Evolutionary conservation across 2,329 filamentous ascomycete species (phyloP).

Genomic region (Zymoseptoria brevis): DNA sequence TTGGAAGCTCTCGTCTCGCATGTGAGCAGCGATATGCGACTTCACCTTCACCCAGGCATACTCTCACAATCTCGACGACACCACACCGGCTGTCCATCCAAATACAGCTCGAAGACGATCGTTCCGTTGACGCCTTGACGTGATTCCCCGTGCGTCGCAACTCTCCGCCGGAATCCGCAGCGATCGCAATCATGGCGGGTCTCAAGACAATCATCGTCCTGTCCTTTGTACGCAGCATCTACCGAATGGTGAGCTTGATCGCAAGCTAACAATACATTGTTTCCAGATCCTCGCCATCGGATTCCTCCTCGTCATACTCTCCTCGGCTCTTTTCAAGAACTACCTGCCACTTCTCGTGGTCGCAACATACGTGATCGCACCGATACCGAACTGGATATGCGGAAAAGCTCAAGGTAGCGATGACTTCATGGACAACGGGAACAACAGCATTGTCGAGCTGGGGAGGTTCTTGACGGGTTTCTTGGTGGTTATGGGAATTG

Average conservation of each 20-base stretch:
- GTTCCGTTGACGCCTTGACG: neutral
- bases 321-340: conserved; percentile 86
- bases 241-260: neutral
- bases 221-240: conserved; percentile 64
- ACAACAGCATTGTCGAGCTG: conserved; percentile 79
- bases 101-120: neutral
- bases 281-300: conserved; percentile 81
- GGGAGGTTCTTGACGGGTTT: conserved; percentile 93
- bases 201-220: conserved; percentile 98
- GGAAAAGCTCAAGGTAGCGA: conserved; percentile 80
- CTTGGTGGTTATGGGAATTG: conserved; percentile 93
- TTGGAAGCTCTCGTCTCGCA: neutral
- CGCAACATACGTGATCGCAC: conserved; percentile 87
- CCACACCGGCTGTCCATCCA: neutral
- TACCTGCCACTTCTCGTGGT: conserved; percentile 95
- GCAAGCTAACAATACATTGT: conserved; percentile 1
- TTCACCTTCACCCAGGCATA: neutral
- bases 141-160: conserved; percentile 1
- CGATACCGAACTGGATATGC: conserved; percentile 95
- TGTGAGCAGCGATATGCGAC: neutral
- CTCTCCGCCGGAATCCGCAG: conserved; percentile 3
- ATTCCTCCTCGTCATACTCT: conserved; percentile 97
- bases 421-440: conserved; percentile 87
- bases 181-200: conserved; percentile 57
- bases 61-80: neutral